phyloP scores from a whole-genome alignment of 2,329 filamentous ascomycete species.

The Fusarium acutatum region DNA sequence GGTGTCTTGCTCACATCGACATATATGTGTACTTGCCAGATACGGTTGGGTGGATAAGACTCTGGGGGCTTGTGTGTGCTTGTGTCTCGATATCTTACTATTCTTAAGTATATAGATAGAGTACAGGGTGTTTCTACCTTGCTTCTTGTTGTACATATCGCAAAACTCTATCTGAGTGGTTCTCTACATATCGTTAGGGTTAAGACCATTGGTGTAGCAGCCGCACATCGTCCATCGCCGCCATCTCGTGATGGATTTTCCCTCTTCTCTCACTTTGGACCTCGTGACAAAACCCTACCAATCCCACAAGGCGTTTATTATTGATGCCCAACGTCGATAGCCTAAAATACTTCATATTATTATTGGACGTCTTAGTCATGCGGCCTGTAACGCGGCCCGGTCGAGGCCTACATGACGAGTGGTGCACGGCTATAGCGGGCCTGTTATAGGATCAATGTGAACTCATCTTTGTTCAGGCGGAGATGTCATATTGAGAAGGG shows the following conservation, averaged over 20 bases:
- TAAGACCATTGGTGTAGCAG: not conserved
- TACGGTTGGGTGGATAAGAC: not conserved
- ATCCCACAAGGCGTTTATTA: not conserved
- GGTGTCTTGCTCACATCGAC: not conserved
- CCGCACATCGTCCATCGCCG: not conserved
- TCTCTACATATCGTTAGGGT: not conserved
- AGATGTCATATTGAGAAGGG: not conserved
- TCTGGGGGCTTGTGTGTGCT: slow-evolving; percentile 1
- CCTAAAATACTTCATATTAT: not conserved
- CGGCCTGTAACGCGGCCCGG: slow-evolving; percentile 22
- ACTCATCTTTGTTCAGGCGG: not conserved
- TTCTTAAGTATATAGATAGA: slow-evolving; percentile 21
- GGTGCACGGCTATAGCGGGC: not conserved
- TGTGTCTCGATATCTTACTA: slow-evolving; percentile 15
- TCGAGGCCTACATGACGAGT: slow-evolving; percentile 24
- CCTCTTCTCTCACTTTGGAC: slow-evolving; percentile 23
- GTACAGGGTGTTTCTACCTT: not conserved
- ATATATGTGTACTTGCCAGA: not conserved
- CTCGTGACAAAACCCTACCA: slow-evolving; percentile 17
- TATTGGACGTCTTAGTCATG: slow-evolving; percentile 11
- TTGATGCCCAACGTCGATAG: slow-evolving; percentile 28
- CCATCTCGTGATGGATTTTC: not conserved
- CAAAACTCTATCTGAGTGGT: not conserved
- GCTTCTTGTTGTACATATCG: slow-evolving; percentile 23
- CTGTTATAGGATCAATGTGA: not conserved